Evolutionary conservation across 768 basidiomycete genomes (phyloP), one percentile per base, ranked within the genome.

Genomic region (Hydnomerulius pinastri): DNA sequence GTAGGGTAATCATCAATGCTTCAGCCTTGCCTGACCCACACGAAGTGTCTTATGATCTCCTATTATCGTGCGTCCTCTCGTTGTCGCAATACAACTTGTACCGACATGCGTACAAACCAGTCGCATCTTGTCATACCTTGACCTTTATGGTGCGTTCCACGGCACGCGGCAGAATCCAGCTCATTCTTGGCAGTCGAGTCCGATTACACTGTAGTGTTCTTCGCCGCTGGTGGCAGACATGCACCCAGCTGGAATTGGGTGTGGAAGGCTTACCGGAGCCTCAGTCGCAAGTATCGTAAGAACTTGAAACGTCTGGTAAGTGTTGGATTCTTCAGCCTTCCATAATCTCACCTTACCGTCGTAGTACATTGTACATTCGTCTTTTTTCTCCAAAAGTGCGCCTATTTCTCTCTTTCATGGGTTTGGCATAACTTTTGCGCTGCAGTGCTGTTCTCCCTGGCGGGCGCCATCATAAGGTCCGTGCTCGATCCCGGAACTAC

Each of bases 171-270:
- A 3, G n/a, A n/a, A 3, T 18, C 12, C 20, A 17, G 18, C 47
- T 56, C 32, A 58, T 50, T 10, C 41, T n/a, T 37, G 29, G 17
- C 55, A 92, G 92, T 92, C 53, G 90, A 93, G 65, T 85, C 88
- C 24, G 92, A 94, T 70, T 94, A 94, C 59, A 87, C 88, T 3
- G 84, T 93, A 18, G 81, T 92, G 4, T 92, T 92, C 69, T 88
- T 94, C 55, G 89, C 91, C 23, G 87, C 91, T 2, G 92, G 90
- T 21, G 81, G 81, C 6, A 75, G 73, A 53, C 75, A 92, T 69
- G 79, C 82, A 2, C 92, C 92, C 5, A 78, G 80, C 21, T 92
- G 90, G 90, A 89, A 85, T 56, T 94, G 92, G 92, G 79, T 94
- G 9, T 93, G 91, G 91, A 92, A 89, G 61, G 88, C 90, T 1